These are phyloP conservation scores for Teunomyces lycoperdinae DNA, from an alignment of 805 yeast species.

Conservation along the genomic window DNA sequence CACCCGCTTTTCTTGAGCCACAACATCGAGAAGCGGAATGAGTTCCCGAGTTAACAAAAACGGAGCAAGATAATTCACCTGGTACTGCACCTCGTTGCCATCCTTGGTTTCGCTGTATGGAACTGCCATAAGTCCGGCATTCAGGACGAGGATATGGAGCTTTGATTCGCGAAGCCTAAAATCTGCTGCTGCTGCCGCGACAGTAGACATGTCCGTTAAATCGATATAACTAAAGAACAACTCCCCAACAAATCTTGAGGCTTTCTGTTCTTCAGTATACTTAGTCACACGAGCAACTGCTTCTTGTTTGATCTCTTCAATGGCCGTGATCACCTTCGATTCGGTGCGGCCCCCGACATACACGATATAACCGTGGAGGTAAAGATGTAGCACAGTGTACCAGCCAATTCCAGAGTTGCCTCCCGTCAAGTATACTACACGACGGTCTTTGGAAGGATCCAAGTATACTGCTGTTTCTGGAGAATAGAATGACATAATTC, in stretches of 20 bases:
- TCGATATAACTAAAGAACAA: conserved; percentile 55
- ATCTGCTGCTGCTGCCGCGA: conserved; percentile 24
- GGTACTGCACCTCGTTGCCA: conserved; percentile 40
- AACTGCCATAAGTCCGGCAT: conserved; percentile 43
- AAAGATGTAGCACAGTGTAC: conserved; percentile 37
- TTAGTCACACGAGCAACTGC: conserved; percentile 21
- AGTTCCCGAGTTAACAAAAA: conserved; percentile 30
- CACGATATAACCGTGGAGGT: conserved; percentile 37
- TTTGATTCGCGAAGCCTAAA: conserved; percentile 23
- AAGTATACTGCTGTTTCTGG: conserved; percentile 28
- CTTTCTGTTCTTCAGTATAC: not conserved
- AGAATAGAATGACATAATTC: conserved; percentile 17
- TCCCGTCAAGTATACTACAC: conserved; percentile 38
- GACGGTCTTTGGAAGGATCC: conserved; percentile 23
- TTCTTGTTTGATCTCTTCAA: conserved; percentile 30
- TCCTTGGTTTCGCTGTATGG: conserved; percentile 35
- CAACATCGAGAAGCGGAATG: conserved; percentile 23
- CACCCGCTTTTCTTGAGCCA: conserved; percentile 11
- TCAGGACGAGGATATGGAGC: conserved; percentile 34
- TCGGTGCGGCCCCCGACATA: conserved; percentile 37
- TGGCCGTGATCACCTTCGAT: conserved; percentile 29
- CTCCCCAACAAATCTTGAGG: conserved; percentile 40
- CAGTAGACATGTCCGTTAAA: conserved; percentile 37
- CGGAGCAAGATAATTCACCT: conserved; percentile 36
- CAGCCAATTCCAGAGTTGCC: conserved; percentile 43